Base-by-base conservation (phyloP, 2,329 filamentous ascomycete species). In the Rosellinia necatrix region DNA sequence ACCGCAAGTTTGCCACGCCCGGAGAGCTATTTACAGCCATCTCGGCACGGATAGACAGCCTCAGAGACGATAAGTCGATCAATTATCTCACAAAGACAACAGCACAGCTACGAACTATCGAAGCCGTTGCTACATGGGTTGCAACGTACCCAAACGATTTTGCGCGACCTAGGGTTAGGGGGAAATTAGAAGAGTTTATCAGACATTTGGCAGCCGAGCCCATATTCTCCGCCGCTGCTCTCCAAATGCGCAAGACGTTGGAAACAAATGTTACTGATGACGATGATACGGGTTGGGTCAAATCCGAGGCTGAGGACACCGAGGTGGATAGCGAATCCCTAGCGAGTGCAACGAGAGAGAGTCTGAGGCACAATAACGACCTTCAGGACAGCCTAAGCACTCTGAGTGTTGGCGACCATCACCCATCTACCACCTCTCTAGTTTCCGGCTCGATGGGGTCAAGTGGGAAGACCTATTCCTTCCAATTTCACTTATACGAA, bases 281-380 rank as follows among this genome's bases (percentile, higher is more conserved):
- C 69, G 94, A 97, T 67, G 93, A 99, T 70, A 89, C 89, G 0
- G 87, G 89, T 10, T 99, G 94, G 94, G 91, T 90, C n/a, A 90
- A 87, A 67, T 84, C 85, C 42, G 93, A 97, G 68, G 83, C 69
- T 10, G 70, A 71, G 42, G 68, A 68, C 5, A 47, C 52, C 19
- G 60, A 57, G 35, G 38, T 43, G 8, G 58, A 60, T 32, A 66
- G 53, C 34, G 70, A 71, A 30, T 48, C 50, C 7, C 43, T 52
- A 1, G 60, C 64, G 2, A 69, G 59, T 40, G 35, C 62, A 12
- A 52, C 57, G 15, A 69, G 61, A 44, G 61, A 59, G 27, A 22
- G 41, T 9, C 21, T 50, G 5, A 68, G 58, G 56, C 61, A 60
- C 30, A 60, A 60, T 43, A 43, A 61, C 46, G 78, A 79, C 1